These are phyloP conservation scores for Mortierella claussenii DNA, from an alignment of 192 early-diverging fungal species.

Conservation along the genomic window DNA sequence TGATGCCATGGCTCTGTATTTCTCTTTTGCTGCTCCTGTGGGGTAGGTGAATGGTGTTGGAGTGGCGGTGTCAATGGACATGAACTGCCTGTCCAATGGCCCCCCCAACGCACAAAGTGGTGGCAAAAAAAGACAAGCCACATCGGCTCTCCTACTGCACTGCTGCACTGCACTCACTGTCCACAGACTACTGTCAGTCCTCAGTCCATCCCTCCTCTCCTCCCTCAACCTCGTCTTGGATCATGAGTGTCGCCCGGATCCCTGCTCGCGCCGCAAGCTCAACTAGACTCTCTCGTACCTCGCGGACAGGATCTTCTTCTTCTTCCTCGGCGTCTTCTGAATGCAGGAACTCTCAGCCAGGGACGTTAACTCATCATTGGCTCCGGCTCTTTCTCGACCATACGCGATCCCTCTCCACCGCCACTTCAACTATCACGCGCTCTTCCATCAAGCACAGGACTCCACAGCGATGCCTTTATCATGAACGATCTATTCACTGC, in stretches of 20 bases:
- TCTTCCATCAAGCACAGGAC: background rate
- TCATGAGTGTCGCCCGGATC: constrained; percentile 33
- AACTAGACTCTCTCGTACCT: background rate
- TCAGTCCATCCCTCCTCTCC: too few species aligned
- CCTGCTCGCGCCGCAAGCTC: background rate
- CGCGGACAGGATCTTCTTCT: background rate
- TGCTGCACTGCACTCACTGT: too few species aligned
- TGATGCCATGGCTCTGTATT: background rate
- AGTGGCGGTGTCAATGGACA: too few species aligned
- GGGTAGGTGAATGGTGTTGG: too few species aligned
- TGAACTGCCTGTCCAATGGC: too few species aligned
- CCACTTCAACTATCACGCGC: background rate
- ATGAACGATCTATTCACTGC: background rate
- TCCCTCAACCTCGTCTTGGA: too few species aligned
- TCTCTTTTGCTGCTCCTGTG: too few species aligned
- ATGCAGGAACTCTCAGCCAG: background rate
- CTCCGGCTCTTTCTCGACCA: background rate
- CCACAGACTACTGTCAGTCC: too few species aligned
- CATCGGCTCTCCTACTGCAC: background rate
- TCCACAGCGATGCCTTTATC: background rate
- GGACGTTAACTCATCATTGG: background rate
- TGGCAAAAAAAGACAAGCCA: constrained; percentile 31
- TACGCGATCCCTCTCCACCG: background rate
- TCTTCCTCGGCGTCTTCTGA: background rate
- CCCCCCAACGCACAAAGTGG: constrained; percentile 13